phyloP scores from a whole-genome alignment of 1,284 basidiomycete genomes.

The Irpex sp. region DNA sequence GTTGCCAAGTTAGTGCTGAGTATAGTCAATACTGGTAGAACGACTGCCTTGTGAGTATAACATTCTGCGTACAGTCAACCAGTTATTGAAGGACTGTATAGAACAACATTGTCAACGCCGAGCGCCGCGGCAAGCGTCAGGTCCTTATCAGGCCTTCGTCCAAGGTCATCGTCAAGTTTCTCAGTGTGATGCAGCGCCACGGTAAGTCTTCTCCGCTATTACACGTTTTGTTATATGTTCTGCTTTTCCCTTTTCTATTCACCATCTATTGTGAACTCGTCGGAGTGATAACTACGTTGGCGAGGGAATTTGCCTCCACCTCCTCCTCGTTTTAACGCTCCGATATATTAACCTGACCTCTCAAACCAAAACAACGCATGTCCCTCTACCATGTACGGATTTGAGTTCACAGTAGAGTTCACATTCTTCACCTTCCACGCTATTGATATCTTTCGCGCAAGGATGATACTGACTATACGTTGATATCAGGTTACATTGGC shows the following conservation, averaged over 20 bases:
- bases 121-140: conserved; percentile 97
- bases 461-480: conserved; percentile 17
- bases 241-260: conserved; percentile 8
- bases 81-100: conserved; percentile 21
- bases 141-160: conserved; percentile 93
- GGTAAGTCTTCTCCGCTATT: conserved; percentile 52
- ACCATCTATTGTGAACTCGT: conserved; percentile 18
- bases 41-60: conserved; percentile 66
- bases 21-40: conserved; percentile 43
- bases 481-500: conserved; percentile 88
- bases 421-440: conserved; percentile 40
- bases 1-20: too few species aligned
- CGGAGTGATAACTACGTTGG: conserved; percentile 76
- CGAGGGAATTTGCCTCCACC: conserved; percentile 48
- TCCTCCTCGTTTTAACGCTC: conserved; percentile 69
- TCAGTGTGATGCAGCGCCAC: conserved; percentile 97
- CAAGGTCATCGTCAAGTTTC: conserved; percentile 95
- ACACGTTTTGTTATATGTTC: conserved; percentile 6
- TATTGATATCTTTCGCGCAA: conserved; percentile 1
- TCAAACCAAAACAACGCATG: conserved; percentile 48
- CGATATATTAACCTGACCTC: conserved; percentile 52
- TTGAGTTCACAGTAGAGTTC: conserved; percentile 54
- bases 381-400: conserved; percentile 33
- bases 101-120: conserved; percentile 98
- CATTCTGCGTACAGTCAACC: not conserved